These are phyloP conservation scores for Diaporthe longicolla DNA, from an alignment of 2,329 filamentous ascomycete species.

Conservation along the genomic window DNA sequence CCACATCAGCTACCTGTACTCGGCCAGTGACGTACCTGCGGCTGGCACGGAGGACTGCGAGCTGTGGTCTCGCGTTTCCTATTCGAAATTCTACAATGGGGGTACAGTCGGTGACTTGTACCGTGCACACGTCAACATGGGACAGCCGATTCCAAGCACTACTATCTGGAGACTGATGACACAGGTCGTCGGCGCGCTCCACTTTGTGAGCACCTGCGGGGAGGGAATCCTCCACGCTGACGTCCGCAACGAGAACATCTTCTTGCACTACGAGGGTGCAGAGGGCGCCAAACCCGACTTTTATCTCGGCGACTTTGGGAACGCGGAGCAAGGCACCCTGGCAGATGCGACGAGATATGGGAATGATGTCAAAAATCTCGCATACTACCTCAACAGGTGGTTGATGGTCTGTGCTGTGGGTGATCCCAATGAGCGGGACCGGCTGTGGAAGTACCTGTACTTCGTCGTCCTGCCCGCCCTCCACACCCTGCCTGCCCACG, in stretches of 20 bases:
- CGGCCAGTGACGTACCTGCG: background rate
- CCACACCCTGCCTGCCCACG: rapidly evolving
- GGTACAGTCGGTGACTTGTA: background rate
- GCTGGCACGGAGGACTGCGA: background rate
- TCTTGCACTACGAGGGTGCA: background rate
- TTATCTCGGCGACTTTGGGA: background rate
- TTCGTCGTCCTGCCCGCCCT: background rate
- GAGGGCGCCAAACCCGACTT: background rate
- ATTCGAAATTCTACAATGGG: constrained; percentile 2
- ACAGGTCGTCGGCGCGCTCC: background rate
- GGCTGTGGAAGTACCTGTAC: background rate
- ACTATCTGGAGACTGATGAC: background rate
- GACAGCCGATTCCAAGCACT: background rate
- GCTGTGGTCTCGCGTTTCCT: background rate
- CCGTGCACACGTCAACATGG: background rate
- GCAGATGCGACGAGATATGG: background rate
- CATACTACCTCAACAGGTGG: background rate
- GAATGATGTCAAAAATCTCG: background rate
- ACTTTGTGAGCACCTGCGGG: background rate
- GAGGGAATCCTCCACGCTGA: background rate
- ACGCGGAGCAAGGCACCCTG: background rate
- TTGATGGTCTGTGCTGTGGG: background rate
- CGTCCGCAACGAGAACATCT: background rate
- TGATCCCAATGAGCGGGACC: background rate
- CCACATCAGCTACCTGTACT: constrained; percentile 3